phyloP scores from a whole-genome alignment of 2,329 filamentous ascomycete genomes.

The Fusarium metavorans region DNA sequence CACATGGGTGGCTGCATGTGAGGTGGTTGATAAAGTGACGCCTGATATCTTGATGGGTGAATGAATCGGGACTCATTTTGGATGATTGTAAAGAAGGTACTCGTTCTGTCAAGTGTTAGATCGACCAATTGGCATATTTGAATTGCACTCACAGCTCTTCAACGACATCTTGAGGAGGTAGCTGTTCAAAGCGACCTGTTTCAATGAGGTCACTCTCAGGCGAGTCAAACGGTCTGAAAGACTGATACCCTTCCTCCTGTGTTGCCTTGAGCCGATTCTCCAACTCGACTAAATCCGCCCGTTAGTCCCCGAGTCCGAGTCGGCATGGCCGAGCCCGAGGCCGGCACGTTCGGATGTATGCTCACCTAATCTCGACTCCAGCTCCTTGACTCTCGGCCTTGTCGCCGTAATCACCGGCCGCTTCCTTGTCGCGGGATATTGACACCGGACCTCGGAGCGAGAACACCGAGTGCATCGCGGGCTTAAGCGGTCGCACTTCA shows the following conservation, averaged over 20 bases:
- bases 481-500: slow-evolving; percentile 46
- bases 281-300: slow-evolving; percentile 29
- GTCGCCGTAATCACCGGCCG: slow-evolving; percentile 38
- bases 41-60: slow-evolving; percentile 39
- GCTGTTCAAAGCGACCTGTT: slow-evolving; percentile 47
- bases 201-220: slow-evolving; percentile 34
- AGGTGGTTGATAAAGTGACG: slow-evolving; percentile 38
- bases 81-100: slow-evolving; percentile 31
- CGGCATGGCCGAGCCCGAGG: neutral
- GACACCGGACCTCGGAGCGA: slow-evolving; percentile 34
- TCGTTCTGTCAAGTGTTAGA: slow-evolving; percentile 28
- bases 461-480: slow-evolving; percentile 44
- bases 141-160: slow-evolving; percentile 41
- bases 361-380: slow-evolving; percentile 43
- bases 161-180: slow-evolving; percentile 42
- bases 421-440: slow-evolving; percentile 45
- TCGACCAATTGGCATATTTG: accelerated
- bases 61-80: slow-evolving; percentile 29
- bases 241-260: slow-evolving; percentile 30
- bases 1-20: slow-evolving; percentile 45
- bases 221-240: slow-evolving; percentile 23
- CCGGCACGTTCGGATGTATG: neutral
- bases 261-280: slow-evolving; percentile 37
- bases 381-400: slow-evolving; percentile 45
- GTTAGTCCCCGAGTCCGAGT: neutral